Conservation (phyloP, 2,329 filamentous ascomycete species). For the Sarocladium oryzae region DNA sequence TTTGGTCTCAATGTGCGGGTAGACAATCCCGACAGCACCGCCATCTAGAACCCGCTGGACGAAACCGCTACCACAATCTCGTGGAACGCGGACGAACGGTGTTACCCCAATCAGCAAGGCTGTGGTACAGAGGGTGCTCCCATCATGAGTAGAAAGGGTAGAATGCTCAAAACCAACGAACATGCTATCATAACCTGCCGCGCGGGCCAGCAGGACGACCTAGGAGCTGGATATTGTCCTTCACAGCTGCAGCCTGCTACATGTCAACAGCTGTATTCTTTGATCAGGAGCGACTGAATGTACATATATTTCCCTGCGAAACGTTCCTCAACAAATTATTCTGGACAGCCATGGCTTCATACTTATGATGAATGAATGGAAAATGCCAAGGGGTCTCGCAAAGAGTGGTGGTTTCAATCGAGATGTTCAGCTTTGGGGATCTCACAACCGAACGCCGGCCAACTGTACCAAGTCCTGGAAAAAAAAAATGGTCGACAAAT, state of each 20-base stretch:
- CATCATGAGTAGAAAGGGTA: slow-evolving; percentile 20
- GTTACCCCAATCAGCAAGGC: slow-evolving; percentile 17
- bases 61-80: slow-evolving; percentile 23
- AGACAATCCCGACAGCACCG: slow-evolving; percentile 23
- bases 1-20: slow-evolving; percentile 11
- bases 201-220: neutral
- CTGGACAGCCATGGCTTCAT: too few relatives aligned
- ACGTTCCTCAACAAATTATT: neutral
- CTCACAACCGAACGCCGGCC: neutral
- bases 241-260: neutral
- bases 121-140: slow-evolving; percentile 19
- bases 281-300: neutral
- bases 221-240: neutral
- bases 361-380: neutral
- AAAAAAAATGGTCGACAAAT: too few relatives aligned
- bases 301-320: neutral
- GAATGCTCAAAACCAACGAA: slow-evolving; percentile 31
- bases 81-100: slow-evolving; percentile 23
- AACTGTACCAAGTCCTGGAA: too few relatives aligned
- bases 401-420: too few relatives aligned
- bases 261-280: neutral
- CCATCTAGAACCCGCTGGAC: slow-evolving; percentile 23
- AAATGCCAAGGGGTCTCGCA: too few relatives aligned
- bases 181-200: slow-evolving; percentile 23
- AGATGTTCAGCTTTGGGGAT: too few relatives aligned